These are phyloP conservation scores for Pseudonitzschia multiseries DNA, from an alignment of 108 stramenopile genomes.

Conservation along the genomic window DNA sequence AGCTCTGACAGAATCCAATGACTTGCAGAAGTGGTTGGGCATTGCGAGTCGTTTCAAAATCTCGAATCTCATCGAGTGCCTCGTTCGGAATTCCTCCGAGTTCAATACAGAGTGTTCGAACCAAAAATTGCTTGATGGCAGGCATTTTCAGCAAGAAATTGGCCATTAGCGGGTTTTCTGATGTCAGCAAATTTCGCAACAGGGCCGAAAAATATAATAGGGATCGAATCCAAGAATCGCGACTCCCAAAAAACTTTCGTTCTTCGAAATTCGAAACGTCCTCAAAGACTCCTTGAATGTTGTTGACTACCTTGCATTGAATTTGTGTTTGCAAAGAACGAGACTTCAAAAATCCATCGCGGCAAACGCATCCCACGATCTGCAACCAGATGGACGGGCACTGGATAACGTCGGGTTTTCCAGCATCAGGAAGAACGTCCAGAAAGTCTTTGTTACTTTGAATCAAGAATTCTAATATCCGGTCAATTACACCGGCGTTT, in stretches of 20 bases:
- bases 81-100: constrained; percentile 12
- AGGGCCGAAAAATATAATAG: constrained; percentile 27
- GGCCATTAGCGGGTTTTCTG: constrained; percentile 13
- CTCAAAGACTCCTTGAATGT: constrained; percentile 33
- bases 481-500: constrained; percentile 32
- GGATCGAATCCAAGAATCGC: constrained; percentile 34
- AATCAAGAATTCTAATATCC: constrained; percentile 29
- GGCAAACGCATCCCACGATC: constrained; percentile 23
- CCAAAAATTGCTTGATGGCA: constrained; percentile 22
- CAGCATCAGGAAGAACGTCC: constrained; percentile 19
- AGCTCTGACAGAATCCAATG: constrained; percentile 24
- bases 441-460: constrained; percentile 24
- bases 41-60: background rate
- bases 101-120: constrained; percentile 21
- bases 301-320: constrained; percentile 36
- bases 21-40: constrained; percentile 9
- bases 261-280: constrained; percentile 30
- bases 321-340: constrained; percentile 15
- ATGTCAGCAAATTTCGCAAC: constrained; percentile 24
- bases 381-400: constrained; percentile 40
- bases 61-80: background rate
- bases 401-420: background rate
- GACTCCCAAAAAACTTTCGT: constrained; percentile 25
- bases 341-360: constrained; percentile 32
- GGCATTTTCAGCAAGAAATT: constrained; percentile 27